Evolutionary conservation across 164 flowering plant species (phyloP), one percentile per base, ranked within the genome.

Genomic region (Magnolia changhungtana): DNA sequence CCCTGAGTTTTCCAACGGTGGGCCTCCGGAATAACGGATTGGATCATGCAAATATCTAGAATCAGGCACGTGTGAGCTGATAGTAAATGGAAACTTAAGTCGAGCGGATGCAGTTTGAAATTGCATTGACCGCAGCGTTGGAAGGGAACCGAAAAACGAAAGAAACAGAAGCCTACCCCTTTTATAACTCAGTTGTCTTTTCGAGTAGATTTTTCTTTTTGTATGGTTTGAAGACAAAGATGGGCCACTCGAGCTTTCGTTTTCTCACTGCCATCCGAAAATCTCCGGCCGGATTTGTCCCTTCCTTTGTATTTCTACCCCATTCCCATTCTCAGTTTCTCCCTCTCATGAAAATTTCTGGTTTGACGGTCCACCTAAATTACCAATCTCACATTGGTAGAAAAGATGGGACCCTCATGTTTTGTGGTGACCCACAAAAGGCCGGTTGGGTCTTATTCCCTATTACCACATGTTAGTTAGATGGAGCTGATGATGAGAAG

Each of bases 201-300:
- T 64, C 8, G 8, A 10, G 14, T 1, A 52, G 19, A 13, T n/a
- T n/a, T 59, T 59, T 59, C 16, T 23, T 74, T 74, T 49, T 74
- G 76, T 74, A 20, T 74, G 45, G 58, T n/a, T 45, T 27, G 14
- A 63, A 16, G 74, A 63, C 69, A 71, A 63, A 55, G 11, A 70
- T 71, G n/a, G 74, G 70, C 50, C 51, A 50, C 71, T 64, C 72
- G 74, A 74, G 11, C 72, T 71, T 29, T 79, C 78, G 23, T 78
- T 74, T 68, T 78, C 76, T 1, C 45, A 61, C 73, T 63, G 74
- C 59, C 31, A 50, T 50, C 59, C 50, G 71, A 63, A 74, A 10
- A 55, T 79, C 51, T 61, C 51, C 19, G 63, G 78, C 69, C 69
- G 78, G 75, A 67, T 75, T 79, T 79, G 75, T 73, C 75, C 21